Percentiles rank a stretch among this genome's conserved stretches.
These are phyloP conservation scores for Canavalia gladiata DNA, from an alignment of 306 rosid genomes.

Conservation along the genomic window DNA sequence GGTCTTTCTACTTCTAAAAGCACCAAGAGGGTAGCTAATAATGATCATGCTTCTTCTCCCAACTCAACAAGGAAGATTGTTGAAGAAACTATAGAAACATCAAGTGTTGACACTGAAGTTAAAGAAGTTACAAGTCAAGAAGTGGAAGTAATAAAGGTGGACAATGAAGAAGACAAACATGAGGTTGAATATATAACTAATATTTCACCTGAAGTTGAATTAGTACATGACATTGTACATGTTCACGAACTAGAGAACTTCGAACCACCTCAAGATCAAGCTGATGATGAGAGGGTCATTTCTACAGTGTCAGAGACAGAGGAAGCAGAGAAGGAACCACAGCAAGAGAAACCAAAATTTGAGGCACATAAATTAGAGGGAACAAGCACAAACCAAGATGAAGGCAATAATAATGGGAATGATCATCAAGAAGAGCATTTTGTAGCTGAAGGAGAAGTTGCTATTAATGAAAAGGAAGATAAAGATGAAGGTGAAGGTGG, in stretches of 20 bases:
- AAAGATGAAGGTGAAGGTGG: constrained; percentile 20
- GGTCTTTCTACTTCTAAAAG: not conserved
- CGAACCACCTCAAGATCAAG: not conserved
- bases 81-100: not conserved
- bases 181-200: constrained; percentile 19
- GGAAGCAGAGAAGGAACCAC: not conserved
- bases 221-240: constrained; percentile 1
- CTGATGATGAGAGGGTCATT: constrained; percentile 37
- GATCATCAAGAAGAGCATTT: constrained; percentile 27
- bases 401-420: constrained; percentile 11
- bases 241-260: constrained; percentile 35
- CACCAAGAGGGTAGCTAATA: not conserved
- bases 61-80: constrained; percentile 7
- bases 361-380: constrained; percentile 20
- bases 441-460: constrained; percentile 37
- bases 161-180: not conserved
- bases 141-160: constrained; percentile 5
- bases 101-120: constrained; percentile 25
- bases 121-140: constrained; percentile 38
- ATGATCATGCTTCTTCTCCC: not conserved
- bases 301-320: constrained; percentile 42
- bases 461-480: constrained; percentile 29
- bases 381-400: constrained; percentile 14
- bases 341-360: not conserved
- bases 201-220: not conserved